These are phyloP conservation scores for Tilletiopsis washingtonensis DNA, from an alignment of 1,284 basidiomycete species.

Conservation along the genomic window DNA sequence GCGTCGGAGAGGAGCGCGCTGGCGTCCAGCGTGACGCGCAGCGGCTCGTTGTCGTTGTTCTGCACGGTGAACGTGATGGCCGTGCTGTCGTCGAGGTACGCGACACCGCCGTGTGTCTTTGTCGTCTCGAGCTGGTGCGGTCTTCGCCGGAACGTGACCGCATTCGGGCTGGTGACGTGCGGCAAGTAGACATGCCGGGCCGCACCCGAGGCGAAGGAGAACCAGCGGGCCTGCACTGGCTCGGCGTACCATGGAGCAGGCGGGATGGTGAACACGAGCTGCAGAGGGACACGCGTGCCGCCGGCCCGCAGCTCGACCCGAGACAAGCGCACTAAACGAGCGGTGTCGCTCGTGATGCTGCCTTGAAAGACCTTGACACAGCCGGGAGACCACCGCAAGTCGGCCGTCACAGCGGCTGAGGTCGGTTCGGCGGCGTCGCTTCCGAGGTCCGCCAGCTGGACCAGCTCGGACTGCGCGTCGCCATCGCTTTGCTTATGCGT, in stretches of 20 bases:
- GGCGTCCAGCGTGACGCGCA: background rate
- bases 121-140: constrained; percentile 3
- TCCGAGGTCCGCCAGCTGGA: background rate
- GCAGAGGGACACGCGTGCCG: background rate
- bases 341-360: background rate
- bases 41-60: constrained; percentile 5
- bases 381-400: background rate
- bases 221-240: background rate
- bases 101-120: background rate
- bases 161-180: background rate
- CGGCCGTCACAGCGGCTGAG: background rate
- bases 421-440: background rate
- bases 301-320: background rate
- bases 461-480: background rate
- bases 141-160: background rate
- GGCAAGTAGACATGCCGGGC: constrained; percentile 1
- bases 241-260: background rate
- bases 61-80: background rate
- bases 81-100: constrained; percentile 5
- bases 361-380: background rate
- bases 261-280: background rate
- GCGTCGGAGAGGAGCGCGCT: no score
- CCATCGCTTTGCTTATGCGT: background rate
- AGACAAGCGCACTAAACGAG: background rate
- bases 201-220: background rate